Evolutionary conservation across 1,139 yeast genomes (phyloP), one percentile per base, ranked within the genome.

Genomic region (Pneumocystis canis): DNA sequence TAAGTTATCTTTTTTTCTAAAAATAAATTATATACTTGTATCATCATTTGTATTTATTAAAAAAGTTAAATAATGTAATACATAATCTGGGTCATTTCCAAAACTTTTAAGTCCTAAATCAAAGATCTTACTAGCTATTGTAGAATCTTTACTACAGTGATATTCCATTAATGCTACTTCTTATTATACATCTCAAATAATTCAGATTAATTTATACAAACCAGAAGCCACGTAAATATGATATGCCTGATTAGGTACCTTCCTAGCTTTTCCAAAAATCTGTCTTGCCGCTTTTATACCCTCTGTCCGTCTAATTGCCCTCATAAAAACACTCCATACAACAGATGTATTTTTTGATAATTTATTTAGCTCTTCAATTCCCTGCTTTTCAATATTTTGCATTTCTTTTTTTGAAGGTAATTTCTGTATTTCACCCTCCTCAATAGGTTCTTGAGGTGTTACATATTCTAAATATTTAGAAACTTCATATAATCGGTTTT

Each of bases 171-270:
- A 78, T 0, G 97, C 71, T 59, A 56, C n/a, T 31, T 30, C 20
- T 47, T 14, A 59, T 47, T 35, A 37, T 5, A 37, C 16, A 28
- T 47, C n/a, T 18, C 6, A 47, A n/a, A 28, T n/a, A 28, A 59
- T 47, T 47, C 7, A 59, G 20, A 59, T 25, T 18, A 30, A 28
- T 11, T 47, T 47, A 59, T 30, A 59, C 54, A 47, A 47, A 47
- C 56, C 95, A 69, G 88, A 85, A 63, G 88, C 94, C 33, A 85
- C 84, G 72, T 81, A 92, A 39, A 92, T 80, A 68, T 87, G 89
- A 75, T 83, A 83, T 0, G 95, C 85, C 59, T 87, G 83, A 66
- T 78, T 80, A 63, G 86, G 80, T 1, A 85, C 77, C 58, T 79
- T 76, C 66, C 97, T 79, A 7, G 94, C 87, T 66, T 85, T 90